Conservation (phyloP, 441 rosid species). For the Populus tomentosa region DNA sequence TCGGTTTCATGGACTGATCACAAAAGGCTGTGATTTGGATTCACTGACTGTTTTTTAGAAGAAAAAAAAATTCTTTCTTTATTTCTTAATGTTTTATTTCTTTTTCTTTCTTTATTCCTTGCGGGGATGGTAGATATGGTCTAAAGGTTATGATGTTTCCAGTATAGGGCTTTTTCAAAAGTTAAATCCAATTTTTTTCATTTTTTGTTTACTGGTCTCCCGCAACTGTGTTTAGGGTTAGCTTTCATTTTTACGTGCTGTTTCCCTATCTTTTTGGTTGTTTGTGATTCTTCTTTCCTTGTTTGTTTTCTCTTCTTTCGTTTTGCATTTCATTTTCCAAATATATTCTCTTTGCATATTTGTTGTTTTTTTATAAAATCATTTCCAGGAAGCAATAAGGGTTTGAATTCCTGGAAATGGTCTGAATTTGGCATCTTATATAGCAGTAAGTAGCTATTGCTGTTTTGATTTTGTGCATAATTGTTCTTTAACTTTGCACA, state of each 20-base stretch:
- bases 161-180: background rate
- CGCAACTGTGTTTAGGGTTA: background rate
- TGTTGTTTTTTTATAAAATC: background rate
- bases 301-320: background rate
- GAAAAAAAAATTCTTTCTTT: background rate
- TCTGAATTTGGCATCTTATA: conserved; percentile 14
- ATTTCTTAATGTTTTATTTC: background rate
- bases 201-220: background rate
- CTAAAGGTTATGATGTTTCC: background rate
- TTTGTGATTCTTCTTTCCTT: background rate
- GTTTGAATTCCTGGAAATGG: conserved; percentile 1
- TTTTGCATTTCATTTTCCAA: background rate
- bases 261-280: background rate
- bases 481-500: background rate
- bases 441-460: conserved; percentile 9
- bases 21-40: conserved; percentile 9
- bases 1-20: conserved; percentile 13
- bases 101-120: background rate
- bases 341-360: background rate
- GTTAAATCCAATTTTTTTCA: background rate
- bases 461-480: background rate
- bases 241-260: background rate
- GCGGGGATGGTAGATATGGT: conserved; percentile 9
- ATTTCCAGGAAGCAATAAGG: conserved; percentile 21
- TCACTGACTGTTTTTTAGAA: background rate